A percentile compares a stretch with the other conserved stretches of the same genome.
These are phyloP conservation scores for Sarcodon sp. DNA, from an alignment of 768 basidiomycete genomes.

Conservation along the genomic window DNA sequence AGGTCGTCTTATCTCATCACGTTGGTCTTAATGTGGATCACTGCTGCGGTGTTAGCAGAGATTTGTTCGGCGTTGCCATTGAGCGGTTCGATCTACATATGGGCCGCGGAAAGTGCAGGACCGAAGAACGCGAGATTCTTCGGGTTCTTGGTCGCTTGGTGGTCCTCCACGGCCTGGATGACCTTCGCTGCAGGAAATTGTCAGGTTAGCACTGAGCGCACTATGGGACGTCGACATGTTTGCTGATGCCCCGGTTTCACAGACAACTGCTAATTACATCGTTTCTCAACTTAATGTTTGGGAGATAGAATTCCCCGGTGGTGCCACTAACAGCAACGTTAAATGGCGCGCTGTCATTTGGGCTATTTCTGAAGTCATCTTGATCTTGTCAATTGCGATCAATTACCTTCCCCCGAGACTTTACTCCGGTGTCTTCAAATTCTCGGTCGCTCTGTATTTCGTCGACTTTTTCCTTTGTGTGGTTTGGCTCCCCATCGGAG, in stretches of 20 bases:
- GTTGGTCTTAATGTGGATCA: conserved; percentile 79
- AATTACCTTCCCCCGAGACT: conserved; percentile 73
- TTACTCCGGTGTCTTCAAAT: conserved; percentile 69
- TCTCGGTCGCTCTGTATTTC: conserved; percentile 63
- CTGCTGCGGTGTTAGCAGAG: conserved; percentile 78
- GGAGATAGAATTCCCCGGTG: conserved; percentile 76
- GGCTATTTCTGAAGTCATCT: conserved; percentile 64
- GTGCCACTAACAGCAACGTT: conserved; percentile 52
- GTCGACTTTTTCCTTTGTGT: conserved; percentile 80
- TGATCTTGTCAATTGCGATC: conserved; percentile 62
- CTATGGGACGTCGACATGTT: not conserved
- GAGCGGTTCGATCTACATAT: conserved; percentile 88
- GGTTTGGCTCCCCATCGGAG: conserved; percentile 90
- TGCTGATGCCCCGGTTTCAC: conserved; percentile 2
- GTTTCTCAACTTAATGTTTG: conserved; percentile 76
- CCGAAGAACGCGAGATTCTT: conserved; percentile 78
- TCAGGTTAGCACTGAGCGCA: conserved; percentile 35
- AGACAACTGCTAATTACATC: conserved; percentile 86
- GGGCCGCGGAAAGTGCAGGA: conserved; percentile 90
- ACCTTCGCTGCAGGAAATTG: conserved; percentile 85
- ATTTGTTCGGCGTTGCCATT: conserved; percentile 82
- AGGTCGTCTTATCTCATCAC: conserved; percentile 84
- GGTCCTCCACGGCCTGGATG: conserved; percentile 94
- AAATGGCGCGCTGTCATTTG: conserved; percentile 84
- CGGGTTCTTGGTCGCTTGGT: conserved; percentile 88